Conservation (phyloP, 2,329 filamentous ascomycete species). For the Capronia epimyces region DNA sequence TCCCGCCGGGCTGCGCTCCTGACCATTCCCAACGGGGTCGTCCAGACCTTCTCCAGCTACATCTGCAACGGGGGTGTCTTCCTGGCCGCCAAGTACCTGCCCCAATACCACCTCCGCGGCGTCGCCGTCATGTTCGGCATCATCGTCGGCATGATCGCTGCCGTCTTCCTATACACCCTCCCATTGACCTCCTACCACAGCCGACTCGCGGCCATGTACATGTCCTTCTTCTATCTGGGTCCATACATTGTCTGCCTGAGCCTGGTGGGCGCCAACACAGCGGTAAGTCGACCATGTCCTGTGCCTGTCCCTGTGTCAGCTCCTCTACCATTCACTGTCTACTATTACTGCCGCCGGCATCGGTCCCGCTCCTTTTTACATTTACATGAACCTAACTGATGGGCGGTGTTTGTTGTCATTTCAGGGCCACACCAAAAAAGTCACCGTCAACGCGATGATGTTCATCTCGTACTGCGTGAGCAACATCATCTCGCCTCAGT, state of each 20-base stretch:
- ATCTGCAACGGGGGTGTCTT: conserved; percentile 40
- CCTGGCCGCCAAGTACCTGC: conserved; percentile 37
- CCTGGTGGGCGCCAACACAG: conserved; percentile 33
- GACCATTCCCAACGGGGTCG: conserved; percentile 41
- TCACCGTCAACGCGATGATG: conserved; percentile 45
- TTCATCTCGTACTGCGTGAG: conserved; percentile 32
- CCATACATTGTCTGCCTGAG: conserved; percentile 30
- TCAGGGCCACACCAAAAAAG: conserved; percentile 44
- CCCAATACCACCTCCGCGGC: conserved; percentile 38
- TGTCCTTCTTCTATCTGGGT: conserved; percentile 38
- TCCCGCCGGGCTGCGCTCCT: conserved; percentile 42
- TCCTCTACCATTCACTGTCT: conserved; percentile 38
- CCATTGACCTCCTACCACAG: conserved; percentile 38
- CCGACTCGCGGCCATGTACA: conserved; percentile 40
- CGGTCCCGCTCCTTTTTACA: too few relatives aligned
- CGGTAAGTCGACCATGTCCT: conserved; percentile 26
- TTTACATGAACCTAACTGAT: too few relatives aligned
- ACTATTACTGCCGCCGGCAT: too few relatives aligned
- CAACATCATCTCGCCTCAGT: conserved; percentile 11
- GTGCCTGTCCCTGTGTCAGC: neutral
- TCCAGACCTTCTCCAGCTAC: conserved; percentile 39
- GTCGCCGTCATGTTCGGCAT: conserved; percentile 41
- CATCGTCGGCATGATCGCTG: conserved; percentile 45
- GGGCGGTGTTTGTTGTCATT: too few relatives aligned
- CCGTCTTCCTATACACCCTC: conserved; percentile 34